A percentile compares a stretch with the other conserved stretches of the same genome.
These are phyloP conservation scores for Kazachstania taianensis DNA, from an alignment of 805 yeast genomes.

Conservation along the genomic window DNA sequence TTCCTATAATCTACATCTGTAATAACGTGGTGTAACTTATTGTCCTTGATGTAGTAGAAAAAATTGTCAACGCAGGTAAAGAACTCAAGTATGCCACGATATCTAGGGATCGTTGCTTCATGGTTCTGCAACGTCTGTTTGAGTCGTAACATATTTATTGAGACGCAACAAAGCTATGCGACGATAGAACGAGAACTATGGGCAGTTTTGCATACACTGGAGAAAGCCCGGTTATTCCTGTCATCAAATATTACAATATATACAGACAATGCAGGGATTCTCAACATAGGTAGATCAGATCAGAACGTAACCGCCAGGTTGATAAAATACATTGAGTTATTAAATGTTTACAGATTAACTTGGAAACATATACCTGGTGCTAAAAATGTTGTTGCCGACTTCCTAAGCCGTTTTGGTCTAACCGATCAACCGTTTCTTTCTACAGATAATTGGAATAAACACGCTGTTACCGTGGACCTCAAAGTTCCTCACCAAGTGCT, in stretches of 20 bases:
- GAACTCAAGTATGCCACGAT: too few relatives aligned
- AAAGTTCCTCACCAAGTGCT: too few relatives aligned
- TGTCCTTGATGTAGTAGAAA: not conserved
- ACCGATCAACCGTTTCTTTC: slow-evolving; percentile 1
- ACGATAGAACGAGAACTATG: slow-evolving; percentile 1
- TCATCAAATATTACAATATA: not conserved
- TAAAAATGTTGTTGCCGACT: slow-evolving; percentile 1
- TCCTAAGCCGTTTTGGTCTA: slow-evolving; percentile 1
- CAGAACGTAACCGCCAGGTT: not conserved
- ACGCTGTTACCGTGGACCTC: slow-evolving; percentile 1
- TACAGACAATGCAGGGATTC: slow-evolving; percentile 3
- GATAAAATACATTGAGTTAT: not conserved
- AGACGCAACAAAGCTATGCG: slow-evolving; percentile 2
- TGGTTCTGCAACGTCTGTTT: too few relatives aligned
- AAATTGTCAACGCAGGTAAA: not conserved
- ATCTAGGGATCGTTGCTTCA: too few relatives aligned
- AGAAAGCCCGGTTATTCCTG: not conserved
- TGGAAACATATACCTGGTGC: slow-evolving; percentile 3
- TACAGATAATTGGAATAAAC: not conserved
- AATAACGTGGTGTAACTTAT: not conserved
- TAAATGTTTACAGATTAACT: not conserved
- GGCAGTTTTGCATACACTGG: slow-evolving; percentile 2
- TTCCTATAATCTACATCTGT: not conserved
- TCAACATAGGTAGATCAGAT: not conserved
- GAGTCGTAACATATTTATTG: too few relatives aligned